Evolutionary conservation across 2,329 filamentous ascomycete species (phyloP), one percentile per base, ranked within the genome.

Genomic region (Aspergillus tanneri): DNA sequence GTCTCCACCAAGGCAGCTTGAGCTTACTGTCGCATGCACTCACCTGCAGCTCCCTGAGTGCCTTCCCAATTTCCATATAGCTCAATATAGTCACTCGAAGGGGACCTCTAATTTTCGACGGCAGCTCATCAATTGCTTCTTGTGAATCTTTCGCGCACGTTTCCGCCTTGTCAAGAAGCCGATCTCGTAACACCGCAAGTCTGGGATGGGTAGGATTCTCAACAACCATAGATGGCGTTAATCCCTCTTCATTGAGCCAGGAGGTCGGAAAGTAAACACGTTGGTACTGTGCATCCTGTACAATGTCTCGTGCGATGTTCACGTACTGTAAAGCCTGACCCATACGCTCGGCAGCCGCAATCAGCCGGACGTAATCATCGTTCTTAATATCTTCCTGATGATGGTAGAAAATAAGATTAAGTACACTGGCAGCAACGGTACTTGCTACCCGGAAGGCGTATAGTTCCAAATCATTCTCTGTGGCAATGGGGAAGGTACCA

Each of bases 271-370:
- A 68, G 61, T 90, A 90, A 5, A 88, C 85, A 5, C 87, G 78
- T 1, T 76, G 76, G 27, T 87, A 81, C 11, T 71, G 68, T 0
- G 86, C 84, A 57, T 90, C 87, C 2, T 82, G 81, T 3, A 72
- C 66, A n/a, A 90, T 83, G 59, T 90, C 87, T 18, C 87, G 82
- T 3, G 85, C 83, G 52, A 90, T 88, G 60, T 90, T 90, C 58
- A 88, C 81, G 57, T 86, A 88, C 60, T 90, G 86, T n/a, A 90
- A 70, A 1, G 86, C 86, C 25, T 86, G 77, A 0, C 87, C 87
- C 86, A 89, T 89, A 1, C 23, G 14, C 9, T 44, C 27, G 1
- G 37, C 54, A 14, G 22, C 76, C 73, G 21, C 12, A 6, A 36
- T 10, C 16, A 36, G 14, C 1, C 30, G n/a, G 8, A 28, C 28